Conservation (phyloP, 345 rosid genomes). For the Corchorus capsularis region DNA sequence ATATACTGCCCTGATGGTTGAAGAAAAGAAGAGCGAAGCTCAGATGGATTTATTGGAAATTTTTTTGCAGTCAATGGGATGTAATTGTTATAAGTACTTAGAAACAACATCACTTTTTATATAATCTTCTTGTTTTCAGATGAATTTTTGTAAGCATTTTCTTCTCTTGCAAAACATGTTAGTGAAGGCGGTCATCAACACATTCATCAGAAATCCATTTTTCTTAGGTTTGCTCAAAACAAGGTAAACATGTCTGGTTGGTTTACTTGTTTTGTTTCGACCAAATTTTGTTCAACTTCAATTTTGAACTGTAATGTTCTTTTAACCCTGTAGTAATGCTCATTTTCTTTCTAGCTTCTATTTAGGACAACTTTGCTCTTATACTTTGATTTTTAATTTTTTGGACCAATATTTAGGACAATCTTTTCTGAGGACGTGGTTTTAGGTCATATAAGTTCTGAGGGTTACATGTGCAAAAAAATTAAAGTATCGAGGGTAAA, state of each 20-base stretch:
- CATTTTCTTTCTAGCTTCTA: no score
- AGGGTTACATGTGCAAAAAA: no score
- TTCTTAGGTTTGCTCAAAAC: neutral
- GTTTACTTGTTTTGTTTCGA: neutral
- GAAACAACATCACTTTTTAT: neutral
- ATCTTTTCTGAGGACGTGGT: no score
- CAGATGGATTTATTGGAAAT: neutral
- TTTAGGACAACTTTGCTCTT: no score
- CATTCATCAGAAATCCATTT: neutral
- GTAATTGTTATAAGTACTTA: neutral
- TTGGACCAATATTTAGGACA: no score
- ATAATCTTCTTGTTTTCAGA: neutral
- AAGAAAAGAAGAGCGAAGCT: conserved; percentile 8
- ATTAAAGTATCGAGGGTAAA: no score
- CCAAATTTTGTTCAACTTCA: no score
- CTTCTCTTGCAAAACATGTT: neutral
- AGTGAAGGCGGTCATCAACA: neutral
- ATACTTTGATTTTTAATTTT: no score
- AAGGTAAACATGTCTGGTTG: neutral
- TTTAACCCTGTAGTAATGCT: no score
- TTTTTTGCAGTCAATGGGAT: conserved; percentile 7
- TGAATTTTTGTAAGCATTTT: neutral
- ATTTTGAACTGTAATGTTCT: neutral
- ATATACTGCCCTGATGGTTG: neutral
- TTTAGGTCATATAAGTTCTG: no score